Evolutionary conservation across 495 filamentous ascomycete genomes (phyloP).

Genomic region (Oidiodendron maius): DNA sequence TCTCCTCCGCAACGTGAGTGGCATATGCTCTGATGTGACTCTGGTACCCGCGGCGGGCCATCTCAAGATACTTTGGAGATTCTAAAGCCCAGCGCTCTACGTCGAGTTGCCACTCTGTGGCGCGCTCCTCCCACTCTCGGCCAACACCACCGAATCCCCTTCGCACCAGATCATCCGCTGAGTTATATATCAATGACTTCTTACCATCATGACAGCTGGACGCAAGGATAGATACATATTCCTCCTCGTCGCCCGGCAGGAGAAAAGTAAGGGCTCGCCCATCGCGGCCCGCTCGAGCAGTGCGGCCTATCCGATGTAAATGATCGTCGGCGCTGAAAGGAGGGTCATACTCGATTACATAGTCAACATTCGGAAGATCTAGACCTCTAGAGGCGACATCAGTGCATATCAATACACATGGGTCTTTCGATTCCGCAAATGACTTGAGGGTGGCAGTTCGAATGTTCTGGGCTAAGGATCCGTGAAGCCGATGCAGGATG

Average conservation of each 20-base stretch:
- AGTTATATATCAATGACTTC: slow-evolving; percentile 33
- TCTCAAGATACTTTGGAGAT: slow-evolving; percentile 54
- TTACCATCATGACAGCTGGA: slow-evolving; percentile 22
- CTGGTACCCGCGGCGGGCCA: slow-evolving; percentile 77
- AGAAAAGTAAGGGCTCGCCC: slow-evolving; percentile 89
- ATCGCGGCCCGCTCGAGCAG: slow-evolving; percentile 82
- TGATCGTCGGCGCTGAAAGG: slow-evolving; percentile 89
- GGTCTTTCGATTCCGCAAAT: slow-evolving; percentile 59
- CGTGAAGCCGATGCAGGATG: slow-evolving; percentile 81
- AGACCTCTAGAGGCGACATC: slow-evolving; percentile 93
- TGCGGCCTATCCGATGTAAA: slow-evolving; percentile 89
- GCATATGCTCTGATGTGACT: slow-evolving; percentile 93
- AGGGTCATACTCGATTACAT: slow-evolving; percentile 92
- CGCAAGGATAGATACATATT: slow-evolving; percentile 68
- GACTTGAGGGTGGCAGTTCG: slow-evolving; percentile 77
- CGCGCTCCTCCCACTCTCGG: slow-evolving; percentile 59
- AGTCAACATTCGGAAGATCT: slow-evolving; percentile 88
- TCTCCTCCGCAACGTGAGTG: slow-evolving; percentile 81
- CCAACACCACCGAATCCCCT: slow-evolving; percentile 43
- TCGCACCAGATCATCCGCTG: slow-evolving; percentile 44
- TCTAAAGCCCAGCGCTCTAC: slow-evolving; percentile 66
- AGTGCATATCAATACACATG: slow-evolving; percentile 82
- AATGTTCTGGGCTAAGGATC: slow-evolving; percentile 81
- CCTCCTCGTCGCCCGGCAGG: slow-evolving; percentile 83
- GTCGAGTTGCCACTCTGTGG: slow-evolving; percentile 73